Base-by-base conservation (phyloP, 805 yeast genomes). In the Myxozyma monticola region DNA sequence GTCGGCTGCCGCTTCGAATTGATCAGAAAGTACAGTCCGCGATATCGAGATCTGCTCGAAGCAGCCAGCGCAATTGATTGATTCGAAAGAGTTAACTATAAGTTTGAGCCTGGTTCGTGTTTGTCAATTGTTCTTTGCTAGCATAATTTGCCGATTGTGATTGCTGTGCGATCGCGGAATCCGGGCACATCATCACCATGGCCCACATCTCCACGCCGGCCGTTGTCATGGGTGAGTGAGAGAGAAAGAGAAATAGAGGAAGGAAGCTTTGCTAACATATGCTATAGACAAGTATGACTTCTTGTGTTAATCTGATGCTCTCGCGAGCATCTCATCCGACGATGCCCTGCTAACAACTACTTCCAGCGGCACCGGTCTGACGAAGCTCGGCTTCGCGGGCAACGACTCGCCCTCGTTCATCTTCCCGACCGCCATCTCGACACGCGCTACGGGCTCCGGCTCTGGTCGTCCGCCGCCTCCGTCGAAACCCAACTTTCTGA, bases 311-410 rank as follows among this genome's bases (percentile, higher is more conserved):
- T 17, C n/a, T 21, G 34, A 17, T 14, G 20, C 35, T 14, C 20
- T 6, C 36, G 29, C 25, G 34, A 20, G 17, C 21, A 8, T 30
- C 22, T 7, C 30, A 12, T n/a, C 1, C 44, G 7, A 18, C 37
- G 4, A 42, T 31, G 14, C 25, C 20, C 14, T 12, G n/a, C 28
- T 29, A 28, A 25, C 17, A 37, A 39, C 41, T 14, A 12, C 14
- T 6, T 47, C 55, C 77, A 91, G 91, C 69, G 99, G 99, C 78
- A 93, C 99, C 62, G 99, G 99, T 60, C 76, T 90, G 62, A 93
- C 99, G 67, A 93, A 93, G 69, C 78, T 93, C 60, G 99, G 99
- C 24, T 93, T 90, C 73, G 99, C 99, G 61, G 99, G 99, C 49
- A 93, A 93, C 68, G 99, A 93, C 71, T 78, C 97, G 21, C 99